Base-by-base conservation (phyloP, 169 alveolate species). In the Cyclospora cayetanensis region DNA sequence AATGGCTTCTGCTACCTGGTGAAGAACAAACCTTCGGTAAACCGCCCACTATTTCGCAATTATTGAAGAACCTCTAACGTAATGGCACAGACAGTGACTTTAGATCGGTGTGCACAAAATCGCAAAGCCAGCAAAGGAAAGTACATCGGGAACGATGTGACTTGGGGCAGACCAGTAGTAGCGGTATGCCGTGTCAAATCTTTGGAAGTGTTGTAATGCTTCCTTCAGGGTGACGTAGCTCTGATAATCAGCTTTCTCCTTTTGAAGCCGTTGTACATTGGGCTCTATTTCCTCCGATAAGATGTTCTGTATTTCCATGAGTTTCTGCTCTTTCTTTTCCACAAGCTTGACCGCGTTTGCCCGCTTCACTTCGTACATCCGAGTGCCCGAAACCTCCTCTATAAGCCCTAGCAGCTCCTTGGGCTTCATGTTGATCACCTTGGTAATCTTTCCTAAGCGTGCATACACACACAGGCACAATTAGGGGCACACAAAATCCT, bases 311-410 rank as follows among this genome's bases (percentile, higher is more conserved):
- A 96, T 96, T 79, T 95, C 95, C 27, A 70, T 60, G 31, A 89
- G 77, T 53, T 89, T 72, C 25, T 77, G 80, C 79, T 98, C 98
- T 93, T 98, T 98, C 90, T 98, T 97, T 74, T 95, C 94, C 55
- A 98, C 97, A 37, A 97, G 93, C 84, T 95, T 97, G 93, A 96
- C 93, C 9, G 99, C 97, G 86, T 97, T 98, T 63, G 98, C 98
- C 88, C 98, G 96, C 96, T 98, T 98, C 86, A 95, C 96, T 92
- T 99, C 99, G 94, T 98, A 99, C 80, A 98, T 94, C 88, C 99
- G 96, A 34, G 99, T 98, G 31, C 99, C 99, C 3, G 99, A 99
- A 2, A 99, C 99, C 95, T 99, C 99, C 95, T 98, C 99, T 35
- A 99, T 96, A 93, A 98, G 88, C 29, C 99, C 97, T 35, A 98